These are phyloP conservation scores for Leccinum variicolor DNA, from an alignment of 768 basidiomycete species.

Conservation along the genomic window DNA sequence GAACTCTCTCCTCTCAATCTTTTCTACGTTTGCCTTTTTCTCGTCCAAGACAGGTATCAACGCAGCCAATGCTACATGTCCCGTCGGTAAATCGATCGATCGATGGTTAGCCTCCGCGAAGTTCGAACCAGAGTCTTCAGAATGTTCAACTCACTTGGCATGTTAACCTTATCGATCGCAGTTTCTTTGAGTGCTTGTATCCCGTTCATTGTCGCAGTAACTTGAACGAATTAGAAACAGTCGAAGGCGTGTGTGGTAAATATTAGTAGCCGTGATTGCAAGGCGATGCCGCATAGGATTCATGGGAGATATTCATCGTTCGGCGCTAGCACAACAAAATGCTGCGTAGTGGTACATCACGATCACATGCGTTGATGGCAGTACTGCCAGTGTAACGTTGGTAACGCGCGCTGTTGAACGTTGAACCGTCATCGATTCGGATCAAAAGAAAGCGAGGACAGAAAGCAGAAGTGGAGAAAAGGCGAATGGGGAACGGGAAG, in stretches of 20 bases:
- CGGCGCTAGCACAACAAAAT: too few species aligned
- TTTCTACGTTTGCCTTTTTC: slow-evolving; percentile 43
- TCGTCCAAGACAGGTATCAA: slow-evolving; percentile 51
- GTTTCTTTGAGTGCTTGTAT: slow-evolving; percentile 31
- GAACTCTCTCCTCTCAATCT: slow-evolving; percentile 51
- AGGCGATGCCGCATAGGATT: background rate
- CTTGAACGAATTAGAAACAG: background rate
- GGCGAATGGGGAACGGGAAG: background rate
- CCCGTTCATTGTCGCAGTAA: slow-evolving; percentile 31
- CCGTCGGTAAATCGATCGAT: background rate
- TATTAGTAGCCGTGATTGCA: background rate
- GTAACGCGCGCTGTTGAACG: background rate
- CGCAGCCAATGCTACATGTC: slow-evolving; percentile 41
- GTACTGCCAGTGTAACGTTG: background rate
- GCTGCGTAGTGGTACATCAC: background rate
- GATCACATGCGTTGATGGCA: background rate
- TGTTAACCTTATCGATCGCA: slow-evolving; percentile 29
- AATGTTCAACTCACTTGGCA: slow-evolving; percentile 31
- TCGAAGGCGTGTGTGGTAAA: background rate
- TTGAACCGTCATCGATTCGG: too few species aligned
- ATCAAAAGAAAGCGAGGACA: background rate
- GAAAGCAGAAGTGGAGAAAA: background rate
- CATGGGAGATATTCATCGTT: background rate
- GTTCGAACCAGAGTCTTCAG: background rate
- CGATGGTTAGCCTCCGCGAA: slow-evolving; percentile 1